Evolutionary conservation across 345 rosid genomes (phyloP).

Genomic region (Boechera divaricarpa): DNA sequence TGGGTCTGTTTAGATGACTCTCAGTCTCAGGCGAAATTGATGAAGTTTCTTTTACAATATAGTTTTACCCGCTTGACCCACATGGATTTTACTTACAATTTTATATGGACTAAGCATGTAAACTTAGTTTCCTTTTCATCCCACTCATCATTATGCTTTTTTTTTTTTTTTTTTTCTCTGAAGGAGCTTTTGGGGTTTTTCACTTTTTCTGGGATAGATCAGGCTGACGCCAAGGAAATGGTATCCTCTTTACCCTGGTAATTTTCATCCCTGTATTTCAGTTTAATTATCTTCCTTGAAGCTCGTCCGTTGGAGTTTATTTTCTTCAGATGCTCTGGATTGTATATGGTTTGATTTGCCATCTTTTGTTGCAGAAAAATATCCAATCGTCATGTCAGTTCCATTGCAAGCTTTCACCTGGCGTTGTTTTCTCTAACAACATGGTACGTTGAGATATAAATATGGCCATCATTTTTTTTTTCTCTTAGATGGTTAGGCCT

Average conservation of each 20-base stretch:
- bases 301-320: constrained; percentile 10
- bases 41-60: constrained; percentile 5
- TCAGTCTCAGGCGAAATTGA: not conserved
- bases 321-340: constrained; percentile 9
- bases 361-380: constrained; percentile 59
- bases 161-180: not conserved
- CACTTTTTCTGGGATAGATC: constrained; percentile 51
- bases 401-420: constrained; percentile 70
- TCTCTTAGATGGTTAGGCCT: constrained; percentile 2
- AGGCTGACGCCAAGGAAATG: constrained; percentile 65
- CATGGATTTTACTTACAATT: constrained; percentile 17
- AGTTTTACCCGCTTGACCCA: not conserved
- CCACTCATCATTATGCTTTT: constrained; percentile 22
- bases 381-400: constrained; percentile 65
- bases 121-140: constrained; percentile 9
- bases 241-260: constrained; percentile 87
- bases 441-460: constrained; percentile 57
- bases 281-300: constrained; percentile 18
- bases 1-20: constrained; percentile 21
- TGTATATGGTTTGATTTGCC: constrained; percentile 25
- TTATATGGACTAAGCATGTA: constrained; percentile 30
- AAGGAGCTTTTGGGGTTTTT: constrained; percentile 61
- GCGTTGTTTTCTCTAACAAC: constrained; percentile 63
- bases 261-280: constrained; percentile 54
- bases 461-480: constrained; percentile 4